Base-by-base conservation (phyloP, 75 land plant species). In the Adiantum capillusveneris region DNA sequence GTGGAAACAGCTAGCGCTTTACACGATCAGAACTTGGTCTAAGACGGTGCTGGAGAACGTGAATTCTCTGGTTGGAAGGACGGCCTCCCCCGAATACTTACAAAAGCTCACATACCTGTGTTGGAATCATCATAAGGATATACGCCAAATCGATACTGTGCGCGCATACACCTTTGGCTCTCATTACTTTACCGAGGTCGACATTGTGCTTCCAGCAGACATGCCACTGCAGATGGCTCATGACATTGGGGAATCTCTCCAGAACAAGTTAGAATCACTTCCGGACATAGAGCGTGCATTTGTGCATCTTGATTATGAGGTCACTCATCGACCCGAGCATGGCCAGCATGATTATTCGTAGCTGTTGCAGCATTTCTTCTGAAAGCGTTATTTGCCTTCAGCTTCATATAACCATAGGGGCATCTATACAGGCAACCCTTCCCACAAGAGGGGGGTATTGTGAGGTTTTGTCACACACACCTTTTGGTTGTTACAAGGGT, bases 171-270 rank as follows among this genome's bases (percentile, higher is more conserved):
- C 84, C 6, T 85, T 93, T 66, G 98, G 98, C 1, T 72, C 85
- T 0, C 84, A 93, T 44, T 93, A 88, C 63, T 93, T 93, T 67
- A 95, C 87, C 24, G 98, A 93, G 77, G 95, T 93, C 0, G 98
- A 93, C 65, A 83, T 93, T 18, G 98, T 93, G 12, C 72, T 93
- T 62, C 80, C 90, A 0, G 75, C 73, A 39, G 79, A 89, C 48
- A 93, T 85, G 98, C 64, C 72, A 7, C 64, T 89, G 54, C 72
- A 56, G 53, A 53, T 79, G 60, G 95, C 98, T 9, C 98, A 93
- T 55, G 83, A 93, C 57, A 89, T 93, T 44, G 97, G 98, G 0
- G 98, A 93, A 62, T 69, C 82, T 0, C 82, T 93, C 0, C 98
- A 93, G 55, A 81, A 85, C 61, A 93, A 85, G 63, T 75, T 93